Percentiles rank a stretch among this genome's conserved stretches.
Evolutionary conservation across 1,284 basidiomycete species (phyloP).

Genomic region (Mycosarcoma mackinlayi): DNA sequence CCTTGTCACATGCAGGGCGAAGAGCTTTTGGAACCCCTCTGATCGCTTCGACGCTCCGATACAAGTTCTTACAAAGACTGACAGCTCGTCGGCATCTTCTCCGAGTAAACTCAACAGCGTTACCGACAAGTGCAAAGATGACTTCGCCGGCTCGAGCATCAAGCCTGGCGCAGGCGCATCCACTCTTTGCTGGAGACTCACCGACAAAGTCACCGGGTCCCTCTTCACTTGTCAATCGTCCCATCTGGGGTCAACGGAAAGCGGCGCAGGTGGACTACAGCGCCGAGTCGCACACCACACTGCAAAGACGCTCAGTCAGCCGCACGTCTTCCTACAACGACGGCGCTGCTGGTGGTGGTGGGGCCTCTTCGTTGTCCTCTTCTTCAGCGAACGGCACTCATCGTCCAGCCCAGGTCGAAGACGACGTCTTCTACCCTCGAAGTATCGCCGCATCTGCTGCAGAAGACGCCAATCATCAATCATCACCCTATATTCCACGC

Average conservation of each 20-base stretch:
- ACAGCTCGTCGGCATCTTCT: too few species aligned
- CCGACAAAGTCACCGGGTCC: slow-evolving; percentile 43
- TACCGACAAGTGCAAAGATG: too few species aligned
- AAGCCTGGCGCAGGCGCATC: slow-evolving; percentile 29
- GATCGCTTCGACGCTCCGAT: too few species aligned
- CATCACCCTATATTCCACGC: slow-evolving; percentile 36
- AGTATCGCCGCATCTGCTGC: background rate
- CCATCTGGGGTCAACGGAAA: slow-evolving; percentile 50
- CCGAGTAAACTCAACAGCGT: too few species aligned
- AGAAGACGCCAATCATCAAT: slow-evolving; percentile 1
- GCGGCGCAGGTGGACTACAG: slow-evolving; percentile 34
- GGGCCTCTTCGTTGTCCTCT: slow-evolving; percentile 1
- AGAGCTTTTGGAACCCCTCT: too few species aligned
- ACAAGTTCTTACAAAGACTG: too few species aligned
- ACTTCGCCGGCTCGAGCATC: slow-evolving; percentile 24
- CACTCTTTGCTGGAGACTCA: slow-evolving; percentile 42
- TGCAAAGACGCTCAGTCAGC: slow-evolving; percentile 37
- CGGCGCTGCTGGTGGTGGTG: slow-evolving; percentile 7
- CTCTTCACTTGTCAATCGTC: slow-evolving; percentile 44
- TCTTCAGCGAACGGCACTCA: slow-evolving; percentile 5
- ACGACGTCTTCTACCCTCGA: slow-evolving; percentile 31
- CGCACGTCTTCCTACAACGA: slow-evolving; percentile 23
- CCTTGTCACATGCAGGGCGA: too few species aligned
- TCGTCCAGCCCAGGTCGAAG: slow-evolving; percentile 27
- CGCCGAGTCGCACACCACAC: slow-evolving; percentile 11